phyloP scores from a whole-genome alignment of 805 yeast species.

The Nematodospora valgi region DNA sequence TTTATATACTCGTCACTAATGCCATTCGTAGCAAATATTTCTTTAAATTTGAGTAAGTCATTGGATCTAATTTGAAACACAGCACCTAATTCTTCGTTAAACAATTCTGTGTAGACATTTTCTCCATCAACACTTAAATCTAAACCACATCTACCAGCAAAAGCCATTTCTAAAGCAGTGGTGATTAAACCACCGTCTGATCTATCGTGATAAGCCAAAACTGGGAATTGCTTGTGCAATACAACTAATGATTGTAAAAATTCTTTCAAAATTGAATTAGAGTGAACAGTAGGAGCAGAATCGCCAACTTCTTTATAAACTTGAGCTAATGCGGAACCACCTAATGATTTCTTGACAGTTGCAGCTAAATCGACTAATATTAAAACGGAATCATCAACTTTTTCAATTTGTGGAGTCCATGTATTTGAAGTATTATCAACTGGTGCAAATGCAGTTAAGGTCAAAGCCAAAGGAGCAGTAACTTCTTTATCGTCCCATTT shows the following conservation, averaged over 20 bases:
- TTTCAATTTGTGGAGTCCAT: conserved; percentile 87
- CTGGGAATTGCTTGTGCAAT: conserved; percentile 65
- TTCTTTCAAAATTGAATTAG: conserved; percentile 56
- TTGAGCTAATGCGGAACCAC: conserved; percentile 95
- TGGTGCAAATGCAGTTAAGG: conserved; percentile 88
- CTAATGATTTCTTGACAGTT: conserved; percentile 53
- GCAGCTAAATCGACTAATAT: conserved; percentile 79
- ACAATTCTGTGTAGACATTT: conserved; percentile 55
- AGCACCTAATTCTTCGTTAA: conserved; percentile 94
- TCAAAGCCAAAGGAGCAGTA: conserved; percentile 89
- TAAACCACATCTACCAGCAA: conserved; percentile 89
- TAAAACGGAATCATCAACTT: conserved; percentile 53
- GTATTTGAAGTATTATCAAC: conserved; percentile 81
- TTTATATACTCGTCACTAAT: conserved; percentile 51
- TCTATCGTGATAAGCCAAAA: conserved; percentile 89
- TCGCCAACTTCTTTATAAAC: conserved; percentile 87
- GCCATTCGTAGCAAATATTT: conserved; percentile 56
- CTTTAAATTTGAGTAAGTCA: conserved; percentile 52
- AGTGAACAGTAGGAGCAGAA: conserved; percentile 78
- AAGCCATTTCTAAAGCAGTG: conserved; percentile 91
- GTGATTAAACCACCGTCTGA: conserved; percentile 95
- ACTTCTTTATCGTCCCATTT: conserved; percentile 92
- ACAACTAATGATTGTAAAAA: conserved; percentile 66
- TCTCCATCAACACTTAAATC: conserved; percentile 45
- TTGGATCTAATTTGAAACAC: conserved; percentile 77